phyloP scores from a whole-genome alignment of 305 asterid species.

The Rubia occidens region DNA sequence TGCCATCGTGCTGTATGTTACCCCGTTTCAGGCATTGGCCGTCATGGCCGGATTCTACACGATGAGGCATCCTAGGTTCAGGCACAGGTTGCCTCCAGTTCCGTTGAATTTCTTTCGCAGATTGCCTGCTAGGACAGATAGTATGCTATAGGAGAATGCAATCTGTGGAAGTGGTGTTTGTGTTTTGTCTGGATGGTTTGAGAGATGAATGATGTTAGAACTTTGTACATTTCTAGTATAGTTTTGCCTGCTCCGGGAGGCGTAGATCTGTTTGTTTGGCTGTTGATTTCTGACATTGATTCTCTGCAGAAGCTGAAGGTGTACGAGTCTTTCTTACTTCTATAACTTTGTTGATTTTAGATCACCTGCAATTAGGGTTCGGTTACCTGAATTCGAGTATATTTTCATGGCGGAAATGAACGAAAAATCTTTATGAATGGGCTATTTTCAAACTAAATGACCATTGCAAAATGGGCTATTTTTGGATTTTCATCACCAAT shows the following conservation, averaged over 20 bases:
- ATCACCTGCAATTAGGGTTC: no score
- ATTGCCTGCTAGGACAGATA: conserved; percentile 75
- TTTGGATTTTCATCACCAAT: no score
- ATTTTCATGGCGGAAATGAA: no score
- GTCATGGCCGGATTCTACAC: conserved; percentile 42
- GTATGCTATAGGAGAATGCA: conserved; percentile 45
- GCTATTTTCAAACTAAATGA: no score
- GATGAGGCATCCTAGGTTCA: conserved; percentile 78
- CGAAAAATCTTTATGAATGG: no score
- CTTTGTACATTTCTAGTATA: neutral
- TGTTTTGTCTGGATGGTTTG: neutral
- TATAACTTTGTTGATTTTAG: no score
- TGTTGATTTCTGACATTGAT: no score
- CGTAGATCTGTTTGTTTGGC: no score
- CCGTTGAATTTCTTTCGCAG: conserved; percentile 80
- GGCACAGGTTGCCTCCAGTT: conserved; percentile 60
- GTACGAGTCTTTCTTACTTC: no score
- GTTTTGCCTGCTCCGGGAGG: neutral
- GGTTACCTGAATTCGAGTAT: no score
- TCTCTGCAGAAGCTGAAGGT: no score
- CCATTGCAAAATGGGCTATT: no score
- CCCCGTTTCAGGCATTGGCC: conserved; percentile 50
- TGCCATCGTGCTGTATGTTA: conserved; percentile 46
- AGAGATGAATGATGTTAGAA: neutral
- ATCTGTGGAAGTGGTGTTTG: neutral